These are phyloP conservation scores for Alternaria sp. DNA, from an alignment of 2,329 filamentous ascomycete genomes.

Conservation along the genomic window DNA sequence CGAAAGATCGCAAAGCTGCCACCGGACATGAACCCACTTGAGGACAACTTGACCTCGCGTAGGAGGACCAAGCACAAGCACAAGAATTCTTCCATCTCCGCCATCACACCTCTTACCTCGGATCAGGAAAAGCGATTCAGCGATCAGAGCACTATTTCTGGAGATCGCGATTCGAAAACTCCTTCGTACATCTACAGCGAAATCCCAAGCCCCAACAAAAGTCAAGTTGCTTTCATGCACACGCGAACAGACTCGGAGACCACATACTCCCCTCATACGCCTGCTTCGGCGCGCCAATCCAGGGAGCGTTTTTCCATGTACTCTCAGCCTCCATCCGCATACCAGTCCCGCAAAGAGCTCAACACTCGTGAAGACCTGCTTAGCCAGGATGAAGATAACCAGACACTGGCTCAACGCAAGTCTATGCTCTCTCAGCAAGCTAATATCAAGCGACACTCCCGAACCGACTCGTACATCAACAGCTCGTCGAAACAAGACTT, in stretches of 20 bases:
- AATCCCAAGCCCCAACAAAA: conserved; percentile 46
- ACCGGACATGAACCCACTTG: conserved; percentile 94
- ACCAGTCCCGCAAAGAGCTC: conserved; percentile 51
- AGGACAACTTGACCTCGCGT: conserved; percentile 82
- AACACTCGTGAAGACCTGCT: conserved; percentile 45
- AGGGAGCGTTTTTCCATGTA: conserved; percentile 59
- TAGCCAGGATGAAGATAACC: conserved; percentile 36
- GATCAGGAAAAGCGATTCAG: conserved; percentile 71
- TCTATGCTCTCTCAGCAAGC: conserved; percentile 45
- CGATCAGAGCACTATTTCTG: conserved; percentile 53
- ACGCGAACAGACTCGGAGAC: conserved; percentile 73
- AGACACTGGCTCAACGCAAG: conserved; percentile 47
- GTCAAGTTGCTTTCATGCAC: conserved; percentile 79
- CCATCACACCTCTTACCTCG: conserved; percentile 53
- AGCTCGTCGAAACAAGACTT: conserved; percentile 43
- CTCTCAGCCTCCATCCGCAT: conserved; percentile 45
- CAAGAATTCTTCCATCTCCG: conserved; percentile 67
- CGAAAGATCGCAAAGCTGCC: conserved; percentile 82
- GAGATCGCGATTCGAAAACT: conserved; percentile 45
- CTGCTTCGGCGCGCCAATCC: conserved; percentile 63
- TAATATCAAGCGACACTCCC: conserved; percentile 44
- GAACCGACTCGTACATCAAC: conserved; percentile 38
- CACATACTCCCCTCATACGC: conserved; percentile 61
- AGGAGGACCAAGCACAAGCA: conserved; percentile 72
- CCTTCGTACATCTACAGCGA: conserved; percentile 42